Conservation (phyloP, 2,329 filamentous ascomycete species). For the Calonectria crousiana region DNA sequence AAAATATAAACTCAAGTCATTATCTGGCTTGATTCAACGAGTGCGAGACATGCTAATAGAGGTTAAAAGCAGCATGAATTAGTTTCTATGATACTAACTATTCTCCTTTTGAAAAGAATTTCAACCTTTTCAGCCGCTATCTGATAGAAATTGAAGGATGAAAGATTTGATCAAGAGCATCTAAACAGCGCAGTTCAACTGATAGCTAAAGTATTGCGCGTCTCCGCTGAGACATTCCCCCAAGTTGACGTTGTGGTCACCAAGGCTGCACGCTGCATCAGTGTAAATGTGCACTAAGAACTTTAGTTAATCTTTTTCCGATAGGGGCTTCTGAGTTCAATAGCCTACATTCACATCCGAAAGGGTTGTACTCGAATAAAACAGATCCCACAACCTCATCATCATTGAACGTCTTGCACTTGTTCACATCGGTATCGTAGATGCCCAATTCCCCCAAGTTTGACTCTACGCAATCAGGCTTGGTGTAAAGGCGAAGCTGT, state of each 20-base stretch:
- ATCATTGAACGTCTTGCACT: neutral
- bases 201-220: neutral
- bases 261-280: neutral
- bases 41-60: neutral
- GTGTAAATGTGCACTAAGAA: neutral
- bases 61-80: neutral
- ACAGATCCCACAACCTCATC: neutral
- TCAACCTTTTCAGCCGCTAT: neutral
- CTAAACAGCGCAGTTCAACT: neutral
- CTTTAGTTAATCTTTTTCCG: neutral
- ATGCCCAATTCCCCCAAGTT: constrained; percentile 20
- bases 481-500: constrained; percentile 7
- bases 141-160: neutral
- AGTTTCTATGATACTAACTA: neutral
- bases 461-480: constrained; percentile 6
- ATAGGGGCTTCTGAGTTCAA: neutral
- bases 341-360: neutral
- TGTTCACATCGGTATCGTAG: constrained; percentile 5
- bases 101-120: neutral
- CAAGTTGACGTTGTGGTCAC: neutral
- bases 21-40: too few species aligned
- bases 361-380: constrained; percentile 1
- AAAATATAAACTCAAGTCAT: too few species aligned
- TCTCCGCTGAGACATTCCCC: neutral
- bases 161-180: too few species aligned